These are phyloP conservation scores for Galerina sulciceps DNA, from an alignment of 768 basidiomycete genomes.

Conservation along the genomic window DNA sequence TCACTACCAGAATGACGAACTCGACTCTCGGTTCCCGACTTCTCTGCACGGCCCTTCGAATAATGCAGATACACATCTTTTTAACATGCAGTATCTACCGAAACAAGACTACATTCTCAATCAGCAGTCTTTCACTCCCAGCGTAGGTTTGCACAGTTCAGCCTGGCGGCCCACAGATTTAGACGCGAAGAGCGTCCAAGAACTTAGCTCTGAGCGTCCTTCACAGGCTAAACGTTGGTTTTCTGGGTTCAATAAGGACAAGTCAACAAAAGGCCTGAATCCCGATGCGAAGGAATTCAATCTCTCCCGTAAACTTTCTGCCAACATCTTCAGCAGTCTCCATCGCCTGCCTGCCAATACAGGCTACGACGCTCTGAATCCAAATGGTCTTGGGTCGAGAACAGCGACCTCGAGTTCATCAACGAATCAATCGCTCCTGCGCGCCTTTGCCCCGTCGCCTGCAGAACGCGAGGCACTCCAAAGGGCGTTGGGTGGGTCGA, in stretches of 20 bases:
- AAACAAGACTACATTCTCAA: slow-evolving; percentile 13
- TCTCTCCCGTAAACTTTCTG: slow-evolving; percentile 40
- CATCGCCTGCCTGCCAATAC: slow-evolving; percentile 10
- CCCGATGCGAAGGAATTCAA: slow-evolving; percentile 88
- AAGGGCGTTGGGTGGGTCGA: slow-evolving; percentile 74
- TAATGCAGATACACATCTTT: slow-evolving; percentile 1
- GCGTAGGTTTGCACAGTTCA: slow-evolving; percentile 12
- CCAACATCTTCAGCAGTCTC: slow-evolving; percentile 15
- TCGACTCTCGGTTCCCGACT: slow-evolving; percentile 12
- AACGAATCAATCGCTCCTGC: slow-evolving; percentile 56
- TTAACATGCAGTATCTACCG: slow-evolving; percentile 7
- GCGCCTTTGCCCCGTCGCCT: slow-evolving; percentile 87
- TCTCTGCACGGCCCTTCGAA: slow-evolving; percentile 16
- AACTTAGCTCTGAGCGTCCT: slow-evolving; percentile 2
- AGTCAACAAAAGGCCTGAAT: slow-evolving; percentile 72
- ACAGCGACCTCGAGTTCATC: slow-evolving; percentile 42
- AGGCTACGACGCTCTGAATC: slow-evolving; percentile 62
- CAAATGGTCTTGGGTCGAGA: slow-evolving; percentile 52
- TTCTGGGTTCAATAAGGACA: slow-evolving; percentile 30
- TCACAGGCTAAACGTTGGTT: slow-evolving; percentile 16
- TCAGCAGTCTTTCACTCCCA: slow-evolving; percentile 6
- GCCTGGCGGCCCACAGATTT: slow-evolving; percentile 8
- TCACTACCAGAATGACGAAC: slow-evolving; percentile 15
- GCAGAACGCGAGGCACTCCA: slow-evolving; percentile 86
- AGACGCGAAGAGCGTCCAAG: slow-evolving; percentile 6